Evolutionary conservation across 257 asterid species (phyloP).

Genomic region (Paulownia fortunei): DNA sequence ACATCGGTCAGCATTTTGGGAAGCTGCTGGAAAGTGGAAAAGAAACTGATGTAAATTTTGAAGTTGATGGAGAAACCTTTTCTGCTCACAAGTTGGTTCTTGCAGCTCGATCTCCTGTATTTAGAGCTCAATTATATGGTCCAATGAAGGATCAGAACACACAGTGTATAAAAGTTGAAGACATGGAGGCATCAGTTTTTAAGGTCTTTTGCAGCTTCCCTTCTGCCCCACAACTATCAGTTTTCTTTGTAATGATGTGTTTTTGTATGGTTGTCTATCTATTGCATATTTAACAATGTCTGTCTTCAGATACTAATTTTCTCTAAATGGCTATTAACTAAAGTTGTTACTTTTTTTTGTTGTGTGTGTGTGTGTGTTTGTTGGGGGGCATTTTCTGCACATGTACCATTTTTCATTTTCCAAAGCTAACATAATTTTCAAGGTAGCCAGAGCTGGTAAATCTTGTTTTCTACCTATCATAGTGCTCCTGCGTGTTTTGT

Average conservation of each 20-base stretch:
- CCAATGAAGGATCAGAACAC: conserved; percentile 93
- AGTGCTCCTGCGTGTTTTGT: background rate
- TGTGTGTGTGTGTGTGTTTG: background rate
- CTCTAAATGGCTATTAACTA: background rate
- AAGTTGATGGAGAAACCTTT: conserved; percentile 73
- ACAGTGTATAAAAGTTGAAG: conserved; percentile 67
- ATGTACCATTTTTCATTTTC: background rate
- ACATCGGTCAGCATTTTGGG: conserved; percentile 90
- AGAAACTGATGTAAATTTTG: conserved; percentile 77
- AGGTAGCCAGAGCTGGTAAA: background rate
- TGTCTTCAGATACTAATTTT: conserved; percentile 8
- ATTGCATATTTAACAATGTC: background rate
- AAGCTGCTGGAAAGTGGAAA: conserved; percentile 74
- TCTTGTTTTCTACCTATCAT: background rate
- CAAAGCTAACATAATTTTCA: background rate
- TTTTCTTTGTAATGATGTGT: background rate
- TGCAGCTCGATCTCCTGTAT: conserved; percentile 98
- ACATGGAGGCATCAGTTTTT: conserved; percentile 88
- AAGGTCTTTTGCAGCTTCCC: conserved; percentile 54
- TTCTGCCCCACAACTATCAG: conserved; percentile 5
- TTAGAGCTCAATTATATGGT: conserved; percentile 92
- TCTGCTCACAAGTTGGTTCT: conserved; percentile 87
- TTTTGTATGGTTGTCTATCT: background rate
- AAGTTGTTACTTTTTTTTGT: background rate
- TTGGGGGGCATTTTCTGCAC: background rate